Evolutionary conservation across 805 yeast species (phyloP).

Genomic region (Wickerhamomyces silvicola): DNA sequence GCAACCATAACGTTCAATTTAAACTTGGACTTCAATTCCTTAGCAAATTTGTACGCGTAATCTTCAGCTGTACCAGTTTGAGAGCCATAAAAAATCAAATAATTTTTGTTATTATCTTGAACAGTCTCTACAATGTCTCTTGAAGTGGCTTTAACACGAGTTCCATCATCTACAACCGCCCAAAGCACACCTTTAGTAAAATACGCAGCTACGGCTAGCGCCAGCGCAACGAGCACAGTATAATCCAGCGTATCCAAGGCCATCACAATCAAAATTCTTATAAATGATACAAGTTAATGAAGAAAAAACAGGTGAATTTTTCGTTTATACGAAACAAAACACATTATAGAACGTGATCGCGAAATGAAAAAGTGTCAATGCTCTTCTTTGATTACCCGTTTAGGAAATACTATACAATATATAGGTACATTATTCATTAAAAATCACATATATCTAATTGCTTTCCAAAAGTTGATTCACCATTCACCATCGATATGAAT

Average conservation of each 20-base stretch:
- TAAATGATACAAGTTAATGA: not conserved
- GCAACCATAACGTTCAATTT: conserved; percentile 79
- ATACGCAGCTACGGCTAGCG: conserved; percentile 59
- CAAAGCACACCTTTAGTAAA: conserved; percentile 56
- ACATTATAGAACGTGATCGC: too few relatives aligned
- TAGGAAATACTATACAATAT: too few relatives aligned
- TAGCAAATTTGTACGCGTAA: conserved; percentile 83
- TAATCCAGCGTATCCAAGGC: conserved; percentile 69
- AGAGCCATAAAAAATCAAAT: conserved; percentile 81
- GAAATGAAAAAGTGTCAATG: too few relatives aligned
- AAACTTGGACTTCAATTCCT: conserved; percentile 78
- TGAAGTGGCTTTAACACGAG: conserved; percentile 32
- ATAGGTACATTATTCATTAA: too few relatives aligned
- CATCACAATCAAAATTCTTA: too few relatives aligned
- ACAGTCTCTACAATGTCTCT: conserved; percentile 57
- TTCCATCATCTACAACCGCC: conserved; percentile 31
- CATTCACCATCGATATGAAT: too few relatives aligned
- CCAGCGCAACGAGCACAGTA: conserved; percentile 57
- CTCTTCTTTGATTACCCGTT: too few relatives aligned
- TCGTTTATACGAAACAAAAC: not conserved
- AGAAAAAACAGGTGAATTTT: not conserved
- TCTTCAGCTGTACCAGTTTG: conserved; percentile 99
- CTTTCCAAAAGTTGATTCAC: too few relatives aligned
- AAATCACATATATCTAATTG: too few relatives aligned
- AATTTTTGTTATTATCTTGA: conserved; percentile 59